phyloP scores from a whole-genome alignment of 441 rosid genomes.

The Brassica hybrid region DNA sequence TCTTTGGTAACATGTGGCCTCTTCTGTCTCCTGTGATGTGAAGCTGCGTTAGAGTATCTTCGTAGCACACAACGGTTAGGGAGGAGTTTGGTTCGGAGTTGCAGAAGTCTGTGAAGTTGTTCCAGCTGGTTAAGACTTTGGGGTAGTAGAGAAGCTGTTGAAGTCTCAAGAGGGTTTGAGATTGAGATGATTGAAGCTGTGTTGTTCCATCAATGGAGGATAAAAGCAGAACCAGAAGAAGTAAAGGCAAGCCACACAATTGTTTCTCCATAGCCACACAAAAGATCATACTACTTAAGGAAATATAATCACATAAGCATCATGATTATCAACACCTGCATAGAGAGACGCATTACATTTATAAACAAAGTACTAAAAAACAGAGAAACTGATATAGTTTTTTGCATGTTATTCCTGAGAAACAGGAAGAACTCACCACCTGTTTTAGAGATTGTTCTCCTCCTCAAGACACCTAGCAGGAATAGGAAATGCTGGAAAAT shows the following conservation, averaged over 20 bases:
- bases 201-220: constrained; percentile 50
- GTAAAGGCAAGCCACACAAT: constrained; percentile 41
- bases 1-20: constrained; percentile 56
- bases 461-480: constrained; percentile 33
- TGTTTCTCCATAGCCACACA: constrained; percentile 52
- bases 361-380: background rate
- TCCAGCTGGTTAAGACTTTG: constrained; percentile 69
- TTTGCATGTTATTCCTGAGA: constrained; percentile 40
- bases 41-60: constrained; percentile 77
- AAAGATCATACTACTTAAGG: constrained; percentile 1
- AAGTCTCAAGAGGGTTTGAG: constrained; percentile 71
- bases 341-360: constrained; percentile 22
- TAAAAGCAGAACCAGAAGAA: constrained; percentile 47
- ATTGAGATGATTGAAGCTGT: constrained; percentile 75
- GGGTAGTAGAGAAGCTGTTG: constrained; percentile 72
- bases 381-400: background rate
- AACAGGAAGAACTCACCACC: constrained; percentile 34
- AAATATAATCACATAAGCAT: constrained; percentile 24
- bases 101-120: too few relatives aligned
- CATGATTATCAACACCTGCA: constrained; percentile 31
- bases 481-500: constrained; percentile 15
- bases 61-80: constrained; percentile 81
- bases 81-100: constrained; percentile 65
- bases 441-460: constrained; percentile 20
- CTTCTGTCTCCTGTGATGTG: constrained; percentile 71